Base-by-base conservation (phyloP, 768 basidiomycete genomes). In the Amanita jacksonii region DNA sequence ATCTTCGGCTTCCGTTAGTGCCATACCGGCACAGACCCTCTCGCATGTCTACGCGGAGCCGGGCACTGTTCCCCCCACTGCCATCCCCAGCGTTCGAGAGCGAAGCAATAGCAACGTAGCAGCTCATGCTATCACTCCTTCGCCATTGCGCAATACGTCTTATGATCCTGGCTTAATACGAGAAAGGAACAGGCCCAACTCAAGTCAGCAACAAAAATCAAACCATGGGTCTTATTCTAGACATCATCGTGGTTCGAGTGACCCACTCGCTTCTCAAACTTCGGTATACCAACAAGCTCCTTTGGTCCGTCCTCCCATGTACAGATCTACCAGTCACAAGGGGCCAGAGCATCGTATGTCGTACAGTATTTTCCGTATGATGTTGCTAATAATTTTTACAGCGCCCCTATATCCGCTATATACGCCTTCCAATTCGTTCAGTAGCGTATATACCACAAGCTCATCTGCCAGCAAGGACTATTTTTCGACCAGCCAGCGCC, bases 401-500 rank as follows among this genome's bases (percentile, higher is more conserved):
- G 55, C 56, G 15, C 34, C 52, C 10, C 51, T 52, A 5, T 54
- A 58, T 38, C 59, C 57, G 9, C 40, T 54, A 12, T 62, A 53
- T 25, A 52, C 51, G 28, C 54, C 54, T 13, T 52, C 50, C 5
- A 46, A 44, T 30, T 61, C 62, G 5, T 54, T 60, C 49, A 53
- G 52, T 8, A 76, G 74, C 36, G 72, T 72, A 33, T 68, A 70
- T 16, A 72, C 67, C 43, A 76, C 74, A 4, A 71, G 62, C 48
- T 71, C 72, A 8, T 77, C 77, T 1, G 41, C 69, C 63, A 47
- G 38, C 23, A 47, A 16, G 19, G 18, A 27, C 8, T 66, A 64
- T 27, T 54, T 59, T 10, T 46, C 46, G 7, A 58, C 57, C 23
- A 33, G 61, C 15, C 51, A 52, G 8, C 62, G 61, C 5, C 60